phyloP scores from a whole-genome alignment of 768 basidiomycete genomes.

The Auriscalpium orientale region DNA sequence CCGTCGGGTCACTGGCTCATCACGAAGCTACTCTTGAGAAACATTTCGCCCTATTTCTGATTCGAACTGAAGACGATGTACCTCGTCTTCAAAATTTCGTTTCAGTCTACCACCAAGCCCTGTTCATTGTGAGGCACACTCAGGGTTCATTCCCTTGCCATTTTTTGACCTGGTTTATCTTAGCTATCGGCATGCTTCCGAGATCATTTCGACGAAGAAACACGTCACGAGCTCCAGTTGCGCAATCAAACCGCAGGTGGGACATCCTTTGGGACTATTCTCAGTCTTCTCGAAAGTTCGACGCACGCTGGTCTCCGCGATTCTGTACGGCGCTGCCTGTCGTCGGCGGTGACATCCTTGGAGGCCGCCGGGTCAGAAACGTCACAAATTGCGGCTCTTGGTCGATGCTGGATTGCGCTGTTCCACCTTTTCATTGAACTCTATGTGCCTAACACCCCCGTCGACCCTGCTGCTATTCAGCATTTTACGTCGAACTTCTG shows the following conservation, averaged over 20 bases:
- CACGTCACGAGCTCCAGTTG: neutral
- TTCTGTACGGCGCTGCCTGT: constrained; percentile 3
- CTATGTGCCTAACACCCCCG: constrained; percentile 73
- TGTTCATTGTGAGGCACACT: neutral
- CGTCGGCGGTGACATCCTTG: neutral
- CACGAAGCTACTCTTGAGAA: neutral
- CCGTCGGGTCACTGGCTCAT: neutral
- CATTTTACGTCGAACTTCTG: constrained; percentile 38
- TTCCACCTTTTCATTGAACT: constrained; percentile 56
- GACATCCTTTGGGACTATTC: neutral
- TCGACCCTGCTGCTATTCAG: constrained; percentile 77
- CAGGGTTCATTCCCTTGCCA: neutral
- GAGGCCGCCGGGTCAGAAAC: constrained; percentile 2
- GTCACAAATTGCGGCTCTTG: constrained; percentile 21
- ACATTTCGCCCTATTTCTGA: neutral
- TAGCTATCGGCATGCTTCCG: constrained; percentile 7
- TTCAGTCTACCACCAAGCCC: neutral
- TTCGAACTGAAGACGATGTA: neutral
- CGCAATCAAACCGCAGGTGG: neutral
- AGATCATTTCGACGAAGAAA: constrained; percentile 8
- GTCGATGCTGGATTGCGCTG: constrained; percentile 52
- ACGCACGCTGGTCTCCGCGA: constrained; percentile 2
- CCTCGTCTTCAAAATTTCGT: neutral
- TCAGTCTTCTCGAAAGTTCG: constrained; percentile 3
- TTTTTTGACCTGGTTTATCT: neutral